Evolutionary conservation across 2,329 filamentous ascomycete genomes (phyloP).

Genomic region (Hymenoscyphus fraxineus): DNA sequence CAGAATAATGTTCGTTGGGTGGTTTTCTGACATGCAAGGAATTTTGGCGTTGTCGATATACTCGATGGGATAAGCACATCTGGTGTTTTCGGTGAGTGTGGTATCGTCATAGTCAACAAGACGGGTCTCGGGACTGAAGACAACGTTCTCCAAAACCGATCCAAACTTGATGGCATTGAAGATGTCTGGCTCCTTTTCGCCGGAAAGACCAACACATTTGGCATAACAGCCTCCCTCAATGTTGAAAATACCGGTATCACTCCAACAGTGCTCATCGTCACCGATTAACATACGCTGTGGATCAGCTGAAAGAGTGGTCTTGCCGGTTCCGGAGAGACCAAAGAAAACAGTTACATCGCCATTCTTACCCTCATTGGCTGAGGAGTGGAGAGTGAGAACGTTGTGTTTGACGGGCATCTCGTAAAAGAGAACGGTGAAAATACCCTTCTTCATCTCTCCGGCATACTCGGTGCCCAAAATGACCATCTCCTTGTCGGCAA

Average conservation of each 20-base stretch:
- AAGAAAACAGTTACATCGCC: constrained; percentile 99
- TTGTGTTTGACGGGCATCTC: constrained; percentile 99
- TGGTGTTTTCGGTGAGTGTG: constrained; percentile 96
- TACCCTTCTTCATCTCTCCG: constrained; percentile 95
- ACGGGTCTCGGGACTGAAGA: constrained; percentile 88
- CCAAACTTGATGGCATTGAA: constrained; percentile 94
- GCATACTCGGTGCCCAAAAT: constrained; percentile 99
- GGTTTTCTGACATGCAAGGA: constrained; percentile 79
- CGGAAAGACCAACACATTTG: constrained; percentile 95
- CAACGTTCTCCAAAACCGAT: constrained; percentile 96
- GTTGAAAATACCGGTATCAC: constrained; percentile 95
- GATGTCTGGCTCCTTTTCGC: constrained; percentile 99
- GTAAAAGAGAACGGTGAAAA: constrained; percentile 99
- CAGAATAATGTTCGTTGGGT: constrained; percentile 96
- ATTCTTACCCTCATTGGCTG: constrained; percentile 90
- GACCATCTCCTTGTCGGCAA: constrained; percentile 99
- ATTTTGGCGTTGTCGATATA: constrained; percentile 99
- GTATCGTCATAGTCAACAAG: constrained; percentile 92
- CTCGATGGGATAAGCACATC: constrained; percentile 97
- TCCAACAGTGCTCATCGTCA: constrained; percentile 99
- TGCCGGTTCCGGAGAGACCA: constrained; percentile 95
- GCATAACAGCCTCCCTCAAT: constrained; percentile 99
- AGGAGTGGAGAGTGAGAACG: constrained; percentile 96
- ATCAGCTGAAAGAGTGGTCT: constrained; percentile 96
- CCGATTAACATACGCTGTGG: constrained; percentile 94